Evolutionary conservation across 176 grass and related monocot genomes (phyloP).

Genomic region (Melocanna baccifera): DNA sequence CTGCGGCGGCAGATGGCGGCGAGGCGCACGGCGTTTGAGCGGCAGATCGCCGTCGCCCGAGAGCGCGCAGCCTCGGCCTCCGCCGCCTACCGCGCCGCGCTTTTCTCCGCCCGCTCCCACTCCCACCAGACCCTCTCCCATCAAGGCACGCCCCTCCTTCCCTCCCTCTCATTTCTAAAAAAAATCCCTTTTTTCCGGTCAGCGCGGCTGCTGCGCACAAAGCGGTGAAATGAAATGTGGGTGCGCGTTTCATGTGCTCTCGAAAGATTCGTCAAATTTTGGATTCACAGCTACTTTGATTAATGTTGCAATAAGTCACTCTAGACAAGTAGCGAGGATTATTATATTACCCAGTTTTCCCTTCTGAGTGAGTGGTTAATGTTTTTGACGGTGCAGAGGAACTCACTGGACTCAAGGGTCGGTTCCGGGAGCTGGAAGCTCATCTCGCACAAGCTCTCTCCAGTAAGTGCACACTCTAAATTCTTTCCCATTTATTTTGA

Average conservation of each 20-base stretch:
- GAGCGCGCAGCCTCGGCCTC: conserved; percentile 16
- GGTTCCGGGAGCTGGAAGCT: conserved; percentile 31
- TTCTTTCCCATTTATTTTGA: not conserved
- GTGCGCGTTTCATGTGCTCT: not conserved
- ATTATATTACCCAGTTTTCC: not conserved
- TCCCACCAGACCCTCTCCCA: conserved; percentile 12
- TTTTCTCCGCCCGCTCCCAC: conserved; percentile 30
- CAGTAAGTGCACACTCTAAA: conserved; percentile 18
- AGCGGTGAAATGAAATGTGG: not conserved
- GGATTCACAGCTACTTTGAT: not conserved
- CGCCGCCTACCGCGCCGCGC: conserved; percentile 28
- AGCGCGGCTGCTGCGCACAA: not conserved
- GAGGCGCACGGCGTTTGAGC: conserved; percentile 1
- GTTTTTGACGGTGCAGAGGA: conserved; percentile 39
- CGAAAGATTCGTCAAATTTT: not conserved
- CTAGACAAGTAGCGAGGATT: not conserved
- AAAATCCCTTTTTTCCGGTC: not conserved
- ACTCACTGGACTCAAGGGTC: conserved; percentile 34
- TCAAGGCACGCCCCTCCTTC: conserved; percentile 29
- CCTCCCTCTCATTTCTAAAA: not conserved
- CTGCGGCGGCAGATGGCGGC: not conserved
- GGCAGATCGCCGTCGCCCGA: conserved; percentile 11
- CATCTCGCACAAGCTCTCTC: conserved; percentile 36
- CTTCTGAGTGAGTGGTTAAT: not conserved
- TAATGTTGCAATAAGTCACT: not conserved